Base-by-base conservation (phyloP, 139 green algal species). In the Tetraselmis chui region DNA sequence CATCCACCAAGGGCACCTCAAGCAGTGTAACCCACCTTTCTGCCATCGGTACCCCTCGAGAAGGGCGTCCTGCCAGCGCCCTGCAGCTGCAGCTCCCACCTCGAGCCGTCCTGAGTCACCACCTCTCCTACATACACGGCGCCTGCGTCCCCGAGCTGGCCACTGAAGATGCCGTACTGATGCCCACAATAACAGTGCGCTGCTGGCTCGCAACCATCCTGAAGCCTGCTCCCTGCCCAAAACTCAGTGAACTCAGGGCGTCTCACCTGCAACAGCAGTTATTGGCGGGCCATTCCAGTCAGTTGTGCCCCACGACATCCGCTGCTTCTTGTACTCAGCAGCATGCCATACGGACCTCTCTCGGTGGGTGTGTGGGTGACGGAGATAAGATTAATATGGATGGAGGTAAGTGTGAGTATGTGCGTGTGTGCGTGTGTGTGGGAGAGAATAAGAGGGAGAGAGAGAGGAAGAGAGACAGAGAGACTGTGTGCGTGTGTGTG, bases 11-110 rank as follows among this genome's bases (percentile, higher is more conserved):
- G n/a, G n/a, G n/a, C n/a, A n/a, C n/a, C n/a, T n/a, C n/a, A n/a
- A n/a, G n/a, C n/a, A n/a, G n/a, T n/a, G 45, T 18, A 5, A 80
- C 77, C 2, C 29, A 31, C 28, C 77, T 32, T 32, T 18, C 77
- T 27, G 31, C 77, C 77, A 29, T n/a, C 77, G 22, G 29, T 80
- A 2, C 77, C 2, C 28, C 27, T 11, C 29, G 31, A 30, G 2
- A 32, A 29, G 2, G 77, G 31, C 77, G 28, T 27, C 24, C 77
- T 67, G 45, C 11, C 77, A 27, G 77, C 77, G 28, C 77, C 77
- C 77, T 45, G 31, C 27, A 80, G 77, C 77, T 80, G 77, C 77
- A 80, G 29, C 77, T 80, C 77, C 77, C 77, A 80, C 2, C 77
- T 2, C 77, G 31, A 27, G 2, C 23, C 5, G 45, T 18, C 18